A percentile compares a stretch with the other conserved stretches of the same genome.
Evolutionary conservation across 139 green algal species (phyloP).

Genomic region (Monoraphidium neglectum): DNA sequence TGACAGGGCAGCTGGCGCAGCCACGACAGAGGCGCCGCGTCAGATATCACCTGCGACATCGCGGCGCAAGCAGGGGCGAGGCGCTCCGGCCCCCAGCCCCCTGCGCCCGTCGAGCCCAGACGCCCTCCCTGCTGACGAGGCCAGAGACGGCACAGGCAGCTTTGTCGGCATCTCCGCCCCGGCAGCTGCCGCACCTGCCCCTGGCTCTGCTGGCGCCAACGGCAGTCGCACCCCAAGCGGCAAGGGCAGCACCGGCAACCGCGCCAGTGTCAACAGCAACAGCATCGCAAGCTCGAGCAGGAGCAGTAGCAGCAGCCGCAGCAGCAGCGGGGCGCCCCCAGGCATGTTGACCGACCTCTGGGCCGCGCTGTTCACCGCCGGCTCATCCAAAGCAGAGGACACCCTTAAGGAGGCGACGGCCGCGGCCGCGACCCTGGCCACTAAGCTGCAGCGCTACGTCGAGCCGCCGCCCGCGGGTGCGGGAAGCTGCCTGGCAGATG

Average conservation of each 20-base stretch:
- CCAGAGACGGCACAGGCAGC: not conserved
- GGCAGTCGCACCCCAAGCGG: not conserved
- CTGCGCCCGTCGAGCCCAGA: no score
- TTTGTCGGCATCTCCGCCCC: not conserved
- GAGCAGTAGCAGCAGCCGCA: slow-evolving; percentile 3
- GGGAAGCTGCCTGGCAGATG: not conserved
- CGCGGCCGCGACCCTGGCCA: no score
- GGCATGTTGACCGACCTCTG: not conserved
- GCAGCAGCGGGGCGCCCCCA: not conserved
- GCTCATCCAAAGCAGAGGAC: not conserved
- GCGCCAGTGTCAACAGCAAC: no score
- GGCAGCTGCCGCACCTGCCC: not conserved
- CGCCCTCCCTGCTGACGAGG: not conserved
- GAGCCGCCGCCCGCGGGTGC: no score
- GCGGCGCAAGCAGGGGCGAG: no score
- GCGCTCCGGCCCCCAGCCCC: no score
- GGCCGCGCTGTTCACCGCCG: not conserved
- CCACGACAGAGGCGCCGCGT: no score
- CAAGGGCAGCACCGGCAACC: not conserved
- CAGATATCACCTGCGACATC: no score
- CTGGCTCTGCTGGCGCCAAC: not conserved
- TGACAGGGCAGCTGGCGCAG: no score
- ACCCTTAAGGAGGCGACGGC: not conserved
- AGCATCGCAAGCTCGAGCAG: not conserved
- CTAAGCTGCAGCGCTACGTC: no score